Evolutionary conservation across 768 basidiomycete species (phyloP).

Genomic region (Pisolithus tinctorius): DNA sequence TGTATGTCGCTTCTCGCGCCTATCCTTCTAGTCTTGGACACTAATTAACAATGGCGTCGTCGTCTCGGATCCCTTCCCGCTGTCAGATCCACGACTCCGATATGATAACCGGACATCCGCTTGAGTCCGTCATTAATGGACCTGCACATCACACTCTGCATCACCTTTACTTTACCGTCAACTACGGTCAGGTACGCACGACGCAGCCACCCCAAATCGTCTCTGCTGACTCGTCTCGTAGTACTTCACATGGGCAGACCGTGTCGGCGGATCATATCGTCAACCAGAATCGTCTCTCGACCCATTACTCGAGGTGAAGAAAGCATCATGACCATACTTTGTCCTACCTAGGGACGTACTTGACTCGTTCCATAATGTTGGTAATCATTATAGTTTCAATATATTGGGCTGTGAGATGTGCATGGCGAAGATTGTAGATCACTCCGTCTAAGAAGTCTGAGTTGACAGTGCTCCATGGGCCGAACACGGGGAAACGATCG

Average conservation of each 20-base stretch:
- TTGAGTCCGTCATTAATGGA: conserved; percentile 93
- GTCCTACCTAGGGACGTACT: background rate
- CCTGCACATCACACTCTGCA: conserved; percentile 97
- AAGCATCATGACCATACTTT: conserved; percentile 8
- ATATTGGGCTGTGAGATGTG: background rate
- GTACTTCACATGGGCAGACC: conserved; percentile 97
- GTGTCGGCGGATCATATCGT: conserved; percentile 77
- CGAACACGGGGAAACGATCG: too few species aligned
- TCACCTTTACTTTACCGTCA: conserved; percentile 94
- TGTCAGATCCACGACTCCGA: conserved; percentile 94
- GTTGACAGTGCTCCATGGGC: too few species aligned
- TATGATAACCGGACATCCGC: conserved; percentile 88
- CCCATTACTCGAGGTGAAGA: conserved; percentile 60
- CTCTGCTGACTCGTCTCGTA: conserved; percentile 26
- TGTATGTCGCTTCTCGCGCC: conserved; percentile 35
- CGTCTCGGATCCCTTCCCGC: background rate
- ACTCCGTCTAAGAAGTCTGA: too few species aligned
- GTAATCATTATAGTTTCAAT: conserved; percentile 1
- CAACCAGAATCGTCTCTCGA: conserved; percentile 81
- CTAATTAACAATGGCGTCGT: background rate
- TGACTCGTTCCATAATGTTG: background rate
- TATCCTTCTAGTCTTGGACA: too few species aligned
- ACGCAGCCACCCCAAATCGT: conserved; percentile 39
- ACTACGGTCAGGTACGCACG: conserved; percentile 83
- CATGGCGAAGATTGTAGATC: background rate